These are phyloP conservation scores for Pouteria campechiana DNA, from an alignment of 179 eudicot genomes.

Conservation along the genomic window DNA sequence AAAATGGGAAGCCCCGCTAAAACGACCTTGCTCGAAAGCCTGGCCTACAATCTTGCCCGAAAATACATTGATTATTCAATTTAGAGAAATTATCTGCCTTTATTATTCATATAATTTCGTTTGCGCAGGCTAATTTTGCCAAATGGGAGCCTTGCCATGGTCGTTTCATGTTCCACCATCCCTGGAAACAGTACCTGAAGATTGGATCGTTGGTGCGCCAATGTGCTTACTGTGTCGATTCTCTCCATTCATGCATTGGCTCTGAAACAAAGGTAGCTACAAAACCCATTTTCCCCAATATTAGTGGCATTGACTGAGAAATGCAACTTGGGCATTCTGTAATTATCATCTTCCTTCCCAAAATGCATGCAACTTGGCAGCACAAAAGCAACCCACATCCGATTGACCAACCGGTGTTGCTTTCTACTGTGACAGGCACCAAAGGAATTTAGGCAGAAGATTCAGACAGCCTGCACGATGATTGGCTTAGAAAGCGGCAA, in stretches of 20 bases:
- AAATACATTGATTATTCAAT: no score
- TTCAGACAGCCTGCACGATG: conserved; percentile 35
- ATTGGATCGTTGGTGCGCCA: conserved; percentile 40
- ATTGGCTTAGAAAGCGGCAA: conserved; percentile 44
- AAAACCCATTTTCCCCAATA: no score
- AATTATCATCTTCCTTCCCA: no score
- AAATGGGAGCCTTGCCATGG: conserved; percentile 90
- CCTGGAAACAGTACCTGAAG: conserved; percentile 60
- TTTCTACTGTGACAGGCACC: conserved; percentile 21
- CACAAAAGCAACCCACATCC: no score
- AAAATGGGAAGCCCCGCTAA: no score
- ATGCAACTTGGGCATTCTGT: no score
- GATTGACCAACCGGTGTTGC: neutral
- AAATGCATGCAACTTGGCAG: no score
- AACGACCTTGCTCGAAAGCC: no score
- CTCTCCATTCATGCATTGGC: conserved; percentile 25
- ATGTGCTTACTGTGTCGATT: conserved; percentile 55
- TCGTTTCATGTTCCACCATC: conserved; percentile 33
- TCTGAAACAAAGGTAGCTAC: conserved; percentile 26
- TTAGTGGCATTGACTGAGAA: no score
- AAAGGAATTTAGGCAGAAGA: conserved; percentile 23
- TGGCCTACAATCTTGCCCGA: no score
- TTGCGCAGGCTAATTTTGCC: conserved; percentile 53
- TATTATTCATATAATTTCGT: no score
- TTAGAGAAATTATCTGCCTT: no score